phyloP scores from a whole-genome alignment of 139 green algal species.

The Auxenochlorella protothecoides region DNA sequence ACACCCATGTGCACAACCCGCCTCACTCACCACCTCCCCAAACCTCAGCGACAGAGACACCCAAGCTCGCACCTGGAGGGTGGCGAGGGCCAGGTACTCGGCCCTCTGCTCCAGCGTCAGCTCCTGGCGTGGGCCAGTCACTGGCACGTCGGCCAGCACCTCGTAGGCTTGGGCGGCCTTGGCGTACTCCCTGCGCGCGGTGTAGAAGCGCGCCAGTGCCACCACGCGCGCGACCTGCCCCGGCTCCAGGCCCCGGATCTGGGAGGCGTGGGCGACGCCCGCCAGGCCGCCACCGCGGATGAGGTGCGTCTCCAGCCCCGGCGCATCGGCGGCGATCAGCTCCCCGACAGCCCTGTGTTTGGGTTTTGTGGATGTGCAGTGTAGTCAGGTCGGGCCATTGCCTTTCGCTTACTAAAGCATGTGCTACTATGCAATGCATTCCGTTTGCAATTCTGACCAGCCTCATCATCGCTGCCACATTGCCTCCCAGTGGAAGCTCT shows the following conservation, averaged over 20 bases:
- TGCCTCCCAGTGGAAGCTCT: no score
- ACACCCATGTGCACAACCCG: no score
- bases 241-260: slow-evolving; percentile 17
- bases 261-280: slow-evolving; percentile 4
- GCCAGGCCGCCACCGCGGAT: slow-evolving; percentile 30
- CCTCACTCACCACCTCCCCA: no score
- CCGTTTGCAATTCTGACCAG: no score
- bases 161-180: slow-evolving; percentile 39
- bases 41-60: no score
- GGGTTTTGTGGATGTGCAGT: no score
- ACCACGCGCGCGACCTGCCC: slow-evolving; percentile 28
- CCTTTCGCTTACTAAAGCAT: no score
- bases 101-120: slow-evolving; percentile 47
- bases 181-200: slow-evolving; percentile 16
- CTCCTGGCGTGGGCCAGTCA: slow-evolving; percentile 24
- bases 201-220: slow-evolving; percentile 51
- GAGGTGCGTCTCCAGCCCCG: slow-evolving; percentile 50
- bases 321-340: slow-evolving; percentile 30
- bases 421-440: no score
- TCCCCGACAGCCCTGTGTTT: slow-evolving; percentile 10
- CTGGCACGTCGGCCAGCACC: slow-evolving; percentile 40
- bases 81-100: not conserved
- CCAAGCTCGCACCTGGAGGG: not conserved
- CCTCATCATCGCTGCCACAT: no score
- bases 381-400: no score